Evolutionary conservation across 2,329 filamentous ascomycete genomes (phyloP), one percentile per base, ranked within the genome.

Genomic region (Nothopassalora personata): DNA sequence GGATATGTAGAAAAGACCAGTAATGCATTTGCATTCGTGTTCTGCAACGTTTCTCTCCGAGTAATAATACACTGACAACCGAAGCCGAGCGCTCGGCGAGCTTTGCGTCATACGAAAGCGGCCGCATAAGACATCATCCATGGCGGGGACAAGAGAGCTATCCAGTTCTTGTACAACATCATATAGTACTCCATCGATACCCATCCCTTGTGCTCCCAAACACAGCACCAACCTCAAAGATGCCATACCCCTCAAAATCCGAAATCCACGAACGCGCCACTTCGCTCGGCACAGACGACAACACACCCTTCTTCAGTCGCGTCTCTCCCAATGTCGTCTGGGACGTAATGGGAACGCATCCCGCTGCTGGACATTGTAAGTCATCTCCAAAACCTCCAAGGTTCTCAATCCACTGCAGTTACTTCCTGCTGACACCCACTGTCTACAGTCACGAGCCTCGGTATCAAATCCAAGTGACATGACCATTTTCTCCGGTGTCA

Each of bases 291-390:
- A 65, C 59, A 11, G 56, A 61, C 9, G 66, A 70, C 55, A 58
- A 56, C 4, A 65, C 62, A 8, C 63, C 67, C 2, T 68, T 70
- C 62, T 70, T 69, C 58, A 50, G 66, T 28, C 61, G 64, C 6
- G 67, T 70, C 0, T 65, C 65, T 15, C 60, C 64, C 10, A 52
- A 69, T 50, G 68, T 70, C 13, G 63, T 60, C 27, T 70, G 68
- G 68, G 62, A 65, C 18, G 68, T 70, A n/a, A 64, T 70, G 62
- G 67, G 68, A 27, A 66, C 64, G 5, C 67, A 69, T 49, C 67
- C 64, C 15, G 66, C 66, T 7, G 66, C 68, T 7, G 68, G 68
- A 1, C 64, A 45, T 19, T 45, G 39, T 46, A 46, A 10, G 61
- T 52, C 68, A 64, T 19, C 15, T 43, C n/a, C 39, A 43, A 8